Evolutionary conservation across 2,329 filamentous ascomycete genomes (phyloP), one percentile per base, ranked within the genome.

Genomic region (Hymenoscyphus salicellus): DNA sequence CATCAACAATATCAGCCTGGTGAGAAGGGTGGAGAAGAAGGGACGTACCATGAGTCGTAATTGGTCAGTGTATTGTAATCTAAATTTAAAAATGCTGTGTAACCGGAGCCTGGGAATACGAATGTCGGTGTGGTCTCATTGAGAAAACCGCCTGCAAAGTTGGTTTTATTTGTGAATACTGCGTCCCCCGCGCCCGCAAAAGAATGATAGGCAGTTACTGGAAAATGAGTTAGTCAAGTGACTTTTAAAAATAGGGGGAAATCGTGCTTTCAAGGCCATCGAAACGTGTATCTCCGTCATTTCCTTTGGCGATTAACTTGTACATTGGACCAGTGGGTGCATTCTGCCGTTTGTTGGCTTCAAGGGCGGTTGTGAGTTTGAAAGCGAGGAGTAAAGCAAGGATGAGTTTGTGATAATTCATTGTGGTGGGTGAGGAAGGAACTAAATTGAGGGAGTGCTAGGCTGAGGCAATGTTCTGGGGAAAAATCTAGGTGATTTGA

Each of bases 91-190:
- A 11, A 20, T 23, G 46, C 46, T 52, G 20, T 23, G 20, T 23
- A 26, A 52, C 23, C 46, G 20, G 46, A 14, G 2, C 10, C 20
- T 16, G 20, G 20, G 20, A 52, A 52, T 23, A 14, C 8, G 20
- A 52, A 52, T 16, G 23, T 8, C 23, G 46, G 46, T 26, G 46
- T 52, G 20, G 46, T 52, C 7, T 20, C 46, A 23, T 52, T 52
- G 46, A 52, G 46, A 6, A 10, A 52, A 11, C 20, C 46, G 20
- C 46, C 46, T 52, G 46, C 46, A 8, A 52, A 52, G 46, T 52
- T 52, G 46, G 46, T 52, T 26, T 52, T 52, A 52, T 52, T 52
- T 14, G 46, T 52, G 46, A 52, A 52, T 52, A 52, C 46, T 11
- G 46, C 46, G 20, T 52, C 46, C 10, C n/a, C 20, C 11, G 20